Percentiles rank a stretch among this genome's conserved stretches.
phyloP scores from a whole-genome alignment of 805 yeast species.

The Ogataea glucozyma region DNA sequence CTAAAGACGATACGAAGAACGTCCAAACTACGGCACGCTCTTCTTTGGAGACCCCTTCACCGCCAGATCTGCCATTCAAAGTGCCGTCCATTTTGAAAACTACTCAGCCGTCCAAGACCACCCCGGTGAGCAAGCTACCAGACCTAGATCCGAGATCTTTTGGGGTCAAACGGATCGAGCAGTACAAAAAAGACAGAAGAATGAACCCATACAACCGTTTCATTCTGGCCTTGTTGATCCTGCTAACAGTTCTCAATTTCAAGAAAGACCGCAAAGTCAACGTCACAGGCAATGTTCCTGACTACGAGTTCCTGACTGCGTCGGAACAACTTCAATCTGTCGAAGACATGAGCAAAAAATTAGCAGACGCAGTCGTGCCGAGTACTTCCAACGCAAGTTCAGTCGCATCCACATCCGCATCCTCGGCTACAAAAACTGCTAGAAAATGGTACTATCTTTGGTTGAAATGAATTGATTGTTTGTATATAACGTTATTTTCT shows the following conservation, averaged over 20 bases:
- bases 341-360: conserved; percentile 18
- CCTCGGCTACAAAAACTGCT: conserved; percentile 4
- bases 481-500: conserved; percentile 1
- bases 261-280: conserved; percentile 50
- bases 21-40: conserved; percentile 1
- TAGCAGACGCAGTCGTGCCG: conserved; percentile 10
- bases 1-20: conserved; percentile 6
- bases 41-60: conserved; percentile 27
- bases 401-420: not conserved
- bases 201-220: conserved; percentile 61
- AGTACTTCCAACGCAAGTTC: too few species aligned
- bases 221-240: conserved; percentile 48
- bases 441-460: conserved; percentile 55
- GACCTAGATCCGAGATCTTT: conserved; percentile 37
- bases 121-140: conserved; percentile 38
- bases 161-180: conserved; percentile 44
- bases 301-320: conserved; percentile 30
- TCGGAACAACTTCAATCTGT: conserved; percentile 14
- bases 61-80: conserved; percentile 62
- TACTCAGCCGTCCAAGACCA: conserved; percentile 31
- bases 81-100: conserved; percentile 39
- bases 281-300: conserved; percentile 33
- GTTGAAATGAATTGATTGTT: conserved; percentile 36
- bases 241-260: conserved; percentile 52
- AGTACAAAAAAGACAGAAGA: conserved; percentile 47